phyloP scores from a whole-genome alignment of 371 early-diverging fungal species.

The Mortierella sp. region DNA sequence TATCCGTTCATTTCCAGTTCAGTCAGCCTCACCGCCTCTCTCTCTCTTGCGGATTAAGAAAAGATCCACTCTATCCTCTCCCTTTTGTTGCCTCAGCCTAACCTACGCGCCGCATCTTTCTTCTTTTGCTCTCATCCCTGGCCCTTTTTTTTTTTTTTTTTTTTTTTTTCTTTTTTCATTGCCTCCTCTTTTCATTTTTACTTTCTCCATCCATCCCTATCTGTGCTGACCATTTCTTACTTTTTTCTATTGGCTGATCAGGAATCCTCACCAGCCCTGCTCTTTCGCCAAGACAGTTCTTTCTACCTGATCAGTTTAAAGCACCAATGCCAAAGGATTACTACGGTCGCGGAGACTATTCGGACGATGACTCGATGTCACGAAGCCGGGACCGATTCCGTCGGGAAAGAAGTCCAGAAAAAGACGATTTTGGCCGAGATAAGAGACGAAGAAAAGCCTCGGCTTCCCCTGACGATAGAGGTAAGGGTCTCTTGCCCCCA shows the following conservation, averaged over 20 bases:
- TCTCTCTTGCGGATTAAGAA: too few relatives aligned
- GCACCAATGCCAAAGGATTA: constrained; percentile 60
- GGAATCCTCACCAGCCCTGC: background rate
- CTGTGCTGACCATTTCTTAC: background rate
- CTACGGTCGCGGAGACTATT: constrained; percentile 60
- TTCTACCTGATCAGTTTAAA: background rate
- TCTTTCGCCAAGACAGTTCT: constrained; percentile 9
- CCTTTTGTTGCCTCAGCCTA: too few relatives aligned
- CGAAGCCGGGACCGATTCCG: constrained; percentile 76
- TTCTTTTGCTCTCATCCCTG: too few relatives aligned
- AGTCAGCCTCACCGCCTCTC: too few relatives aligned
- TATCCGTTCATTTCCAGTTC: too few relatives aligned
- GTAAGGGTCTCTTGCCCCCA: constrained; percentile 55
- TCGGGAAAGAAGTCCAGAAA: constrained; percentile 75
- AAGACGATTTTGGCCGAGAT: constrained; percentile 70
- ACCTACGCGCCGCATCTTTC: too few relatives aligned
- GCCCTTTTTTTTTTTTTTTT: too few relatives aligned
- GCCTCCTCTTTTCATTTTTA: background rate
- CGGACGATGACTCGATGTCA: constrained; percentile 66
- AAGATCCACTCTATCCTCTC: too few relatives aligned
- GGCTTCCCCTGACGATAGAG: constrained; percentile 60
- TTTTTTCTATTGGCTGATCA: background rate
- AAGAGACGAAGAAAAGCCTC: constrained; percentile 59
- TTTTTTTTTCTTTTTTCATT: constrained; percentile 1
- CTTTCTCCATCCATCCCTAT: background rate